Conservation (phyloP, 176 grass and related monocot species). For the Canna indica region DNA sequence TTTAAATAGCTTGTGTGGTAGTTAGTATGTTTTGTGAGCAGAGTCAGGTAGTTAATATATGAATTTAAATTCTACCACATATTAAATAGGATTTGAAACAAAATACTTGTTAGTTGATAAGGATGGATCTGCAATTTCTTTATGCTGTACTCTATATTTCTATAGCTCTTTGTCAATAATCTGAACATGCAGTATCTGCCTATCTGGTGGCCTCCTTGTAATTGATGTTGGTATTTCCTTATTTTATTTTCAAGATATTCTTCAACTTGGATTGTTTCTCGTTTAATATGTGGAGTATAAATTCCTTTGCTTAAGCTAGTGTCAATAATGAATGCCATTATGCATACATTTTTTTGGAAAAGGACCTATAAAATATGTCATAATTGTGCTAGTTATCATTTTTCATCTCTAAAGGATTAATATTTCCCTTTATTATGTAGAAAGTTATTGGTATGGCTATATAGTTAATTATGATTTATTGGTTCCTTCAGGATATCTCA, state of each 20-base stretch:
- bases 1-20: too few relatives aligned
- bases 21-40: too few relatives aligned
- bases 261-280: neutral
- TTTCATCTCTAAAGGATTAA: neutral
- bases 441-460: neutral
- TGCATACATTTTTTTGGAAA: neutral
- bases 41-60: too few relatives aligned
- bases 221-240: neutral
- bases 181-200: too few relatives aligned
- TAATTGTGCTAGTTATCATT: neutral
- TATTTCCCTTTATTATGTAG: neutral
- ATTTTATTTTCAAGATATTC: neutral
- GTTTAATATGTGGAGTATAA: neutral
- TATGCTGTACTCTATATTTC: too few relatives aligned
- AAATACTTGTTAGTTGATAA: too few relatives aligned
- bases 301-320: neutral
- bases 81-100: too few relatives aligned
- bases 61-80: too few relatives aligned
- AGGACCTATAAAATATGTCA: neutral
- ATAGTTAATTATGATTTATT: neutral
- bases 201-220: neutral
- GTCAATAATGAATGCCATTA: neutral
- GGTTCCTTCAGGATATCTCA: slow-evolving; percentile 47
- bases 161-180: too few relatives aligned
- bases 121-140: too few relatives aligned